These are phyloP conservation scores for Phylloporus rhodoxanthus DNA, from an alignment of 768 basidiomycete genomes.

Conservation along the genomic window DNA sequence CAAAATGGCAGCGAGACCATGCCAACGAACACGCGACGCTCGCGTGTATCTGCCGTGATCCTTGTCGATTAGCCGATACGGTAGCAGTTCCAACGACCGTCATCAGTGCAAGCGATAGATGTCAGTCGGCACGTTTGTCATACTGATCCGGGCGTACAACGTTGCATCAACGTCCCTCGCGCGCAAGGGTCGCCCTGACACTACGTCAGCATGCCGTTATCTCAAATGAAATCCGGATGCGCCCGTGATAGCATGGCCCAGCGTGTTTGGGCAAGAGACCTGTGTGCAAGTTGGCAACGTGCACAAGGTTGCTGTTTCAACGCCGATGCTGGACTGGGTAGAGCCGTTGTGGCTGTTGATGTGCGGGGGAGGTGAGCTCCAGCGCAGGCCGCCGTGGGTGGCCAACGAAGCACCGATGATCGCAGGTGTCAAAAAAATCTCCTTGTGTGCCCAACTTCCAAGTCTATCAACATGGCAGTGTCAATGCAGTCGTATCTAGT, in stretches of 20 bases:
- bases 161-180: background rate
- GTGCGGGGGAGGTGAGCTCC: background rate
- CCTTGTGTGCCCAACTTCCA: background rate
- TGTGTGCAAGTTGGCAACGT: too few species aligned
- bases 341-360: background rate
- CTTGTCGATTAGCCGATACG: background rate
- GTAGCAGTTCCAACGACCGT: background rate
- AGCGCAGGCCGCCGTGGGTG: too few species aligned
- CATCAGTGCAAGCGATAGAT: background rate
- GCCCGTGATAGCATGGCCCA: background rate
- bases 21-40: background rate
- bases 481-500: background rate
- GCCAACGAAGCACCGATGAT: background rate
- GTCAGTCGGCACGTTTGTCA: background rate
- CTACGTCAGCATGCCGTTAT: background rate
- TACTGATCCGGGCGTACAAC: background rate
- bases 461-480: background rate
- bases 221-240: conserved; percentile 1
- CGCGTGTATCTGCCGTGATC: background rate
- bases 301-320: background rate
- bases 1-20: too few species aligned
- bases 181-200: background rate
- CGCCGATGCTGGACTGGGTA: background rate
- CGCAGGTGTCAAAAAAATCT: background rate
- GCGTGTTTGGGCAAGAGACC: background rate